A percentile compares a stretch with the other conserved stretches of the same genome.
Evolutionary conservation across 331 rosid species (phyloP).

Genomic region (Malus hybrid): DNA sequence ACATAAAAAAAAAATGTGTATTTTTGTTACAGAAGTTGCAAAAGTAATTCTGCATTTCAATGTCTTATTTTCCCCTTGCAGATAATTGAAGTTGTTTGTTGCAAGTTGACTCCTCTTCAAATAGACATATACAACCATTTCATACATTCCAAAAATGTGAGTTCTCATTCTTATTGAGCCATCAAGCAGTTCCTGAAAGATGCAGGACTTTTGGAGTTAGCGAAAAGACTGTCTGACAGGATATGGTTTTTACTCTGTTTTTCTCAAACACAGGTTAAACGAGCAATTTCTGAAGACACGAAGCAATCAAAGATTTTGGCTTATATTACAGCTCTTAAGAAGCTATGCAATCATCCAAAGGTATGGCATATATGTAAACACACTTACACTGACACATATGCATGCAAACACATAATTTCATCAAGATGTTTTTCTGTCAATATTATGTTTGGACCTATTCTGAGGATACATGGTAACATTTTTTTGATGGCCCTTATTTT

Average conservation of each 20-base stretch:
- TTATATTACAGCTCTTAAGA: constrained; percentile 85
- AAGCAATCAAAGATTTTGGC: constrained; percentile 94
- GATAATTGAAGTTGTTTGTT: constrained; percentile 96
- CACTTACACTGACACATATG: not conserved
- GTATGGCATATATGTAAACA: constrained; percentile 28
- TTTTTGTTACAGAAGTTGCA: not conserved
- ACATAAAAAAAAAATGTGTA: not conserved
- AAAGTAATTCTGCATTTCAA: not conserved
- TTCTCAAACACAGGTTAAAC: constrained; percentile 57
- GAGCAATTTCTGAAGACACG: constrained; percentile 62
- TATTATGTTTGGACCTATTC: not conserved
- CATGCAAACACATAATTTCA: not conserved
- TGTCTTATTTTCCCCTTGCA: constrained; percentile 28
- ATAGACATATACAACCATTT: constrained; percentile 83
- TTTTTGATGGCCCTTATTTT: not conserved
- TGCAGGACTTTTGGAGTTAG: not conserved
- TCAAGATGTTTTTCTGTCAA: constrained; percentile 3
- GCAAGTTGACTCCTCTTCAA: constrained; percentile 94
- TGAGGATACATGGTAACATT: not conserved
- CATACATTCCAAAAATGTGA: constrained; percentile 82
- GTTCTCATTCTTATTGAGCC: constrained; percentile 26
- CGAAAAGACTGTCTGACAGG: constrained; percentile 12
- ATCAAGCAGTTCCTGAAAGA: constrained; percentile 2
- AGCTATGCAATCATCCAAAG: constrained; percentile 98
- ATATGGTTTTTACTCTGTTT: constrained; percentile 11